Base-by-base conservation (phyloP, 345 rosid genomes). In the Streptanthus diversifolius region DNA sequence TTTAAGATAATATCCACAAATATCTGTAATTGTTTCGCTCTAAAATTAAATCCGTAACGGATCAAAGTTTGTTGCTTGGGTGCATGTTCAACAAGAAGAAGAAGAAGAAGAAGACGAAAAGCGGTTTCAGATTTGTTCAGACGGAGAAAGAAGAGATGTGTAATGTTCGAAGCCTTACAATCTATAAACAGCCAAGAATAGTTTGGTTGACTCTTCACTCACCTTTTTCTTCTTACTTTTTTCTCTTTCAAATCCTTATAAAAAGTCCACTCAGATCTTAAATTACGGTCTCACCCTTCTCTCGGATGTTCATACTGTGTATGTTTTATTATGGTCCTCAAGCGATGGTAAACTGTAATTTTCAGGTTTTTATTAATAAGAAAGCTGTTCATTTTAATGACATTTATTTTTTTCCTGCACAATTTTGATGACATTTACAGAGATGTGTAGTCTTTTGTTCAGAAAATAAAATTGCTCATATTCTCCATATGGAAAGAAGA, bases 161-260 rank as follows among this genome's bases (percentile, higher is more conserved):
- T 89, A 90, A 55, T 77, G 55, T 27, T 83, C 80, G 84, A 86
- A 88, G 90, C 96, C 95, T 83, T 82, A 83, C 90, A 84, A 80
- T 74, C 43, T 77, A 80, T 54, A 76, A 40, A 73, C 27, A 55
- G 69, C 74, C 87, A 89, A 77, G 83, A 82, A 81, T 44, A 63
- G 74, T 51, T 71, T 58, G 79, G 93, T 92, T 92, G 98, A 92
- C 96, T 90, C 81, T 74, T 27, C 77, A 75, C 69, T 66, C 48
- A 33, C 37, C 1, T 61, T 25, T 58, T 17, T 48, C 21, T 29
- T 55, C 25, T 27, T 13, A 11, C 7, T 37, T 18, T 60, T 32
- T 36, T 27, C 32, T 52, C 63, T 62, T 24, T 49, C 44, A 63
- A 63, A 12, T 58, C 5, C 14, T 45, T 13, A 39, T 63, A 22